These are phyloP conservation scores for Fusarium brevicatenulatum DNA, from an alignment of 2,329 filamentous ascomycete species.

Conservation along the genomic window DNA sequence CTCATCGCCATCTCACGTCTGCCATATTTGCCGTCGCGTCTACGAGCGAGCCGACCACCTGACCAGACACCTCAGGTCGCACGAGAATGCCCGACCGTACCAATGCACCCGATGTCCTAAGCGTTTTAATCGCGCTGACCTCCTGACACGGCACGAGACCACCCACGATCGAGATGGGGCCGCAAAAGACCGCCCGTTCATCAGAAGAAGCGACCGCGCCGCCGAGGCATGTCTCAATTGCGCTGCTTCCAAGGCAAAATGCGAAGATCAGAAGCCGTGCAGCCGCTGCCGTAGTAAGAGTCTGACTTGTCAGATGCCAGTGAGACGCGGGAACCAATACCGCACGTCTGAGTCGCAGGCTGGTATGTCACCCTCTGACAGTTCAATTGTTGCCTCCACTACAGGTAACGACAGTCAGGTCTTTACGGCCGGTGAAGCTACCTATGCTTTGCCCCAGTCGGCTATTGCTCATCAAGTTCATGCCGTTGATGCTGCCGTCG, in stretches of 20 bases:
- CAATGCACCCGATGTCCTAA: conserved; percentile 44
- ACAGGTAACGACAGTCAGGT: conserved; percentile 30
- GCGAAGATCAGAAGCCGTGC: conserved; percentile 43
- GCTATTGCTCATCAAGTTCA: conserved; percentile 25
- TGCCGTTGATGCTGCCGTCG: conserved; percentile 19
- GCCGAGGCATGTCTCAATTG: conserved; percentile 44
- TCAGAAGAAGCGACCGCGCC: conserved; percentile 40
- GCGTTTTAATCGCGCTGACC: conserved; percentile 43
- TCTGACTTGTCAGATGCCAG: conserved; percentile 41
- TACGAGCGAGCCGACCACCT: conserved; percentile 44
- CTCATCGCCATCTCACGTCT: conserved; percentile 43
- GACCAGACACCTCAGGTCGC: conserved; percentile 42
- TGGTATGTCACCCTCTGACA: conserved; percentile 39
- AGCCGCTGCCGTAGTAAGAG: conserved; percentile 43
- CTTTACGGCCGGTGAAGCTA: conserved; percentile 30
- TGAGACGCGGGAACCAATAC: conserved; percentile 40
- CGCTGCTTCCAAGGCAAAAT: conserved; percentile 43
- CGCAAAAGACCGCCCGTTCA: conserved; percentile 42
- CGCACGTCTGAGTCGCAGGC: conserved; percentile 41
- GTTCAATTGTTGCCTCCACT: conserved; percentile 35
- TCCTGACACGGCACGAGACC: conserved; percentile 42
- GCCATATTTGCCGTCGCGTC: conserved; percentile 43
- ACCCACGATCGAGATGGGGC: conserved; percentile 44
- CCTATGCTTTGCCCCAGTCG: conserved; percentile 24
- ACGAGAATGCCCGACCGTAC: conserved; percentile 43